phyloP scores from a whole-genome alignment of 345 rosid species.

The Excoecaria agallocha region DNA sequence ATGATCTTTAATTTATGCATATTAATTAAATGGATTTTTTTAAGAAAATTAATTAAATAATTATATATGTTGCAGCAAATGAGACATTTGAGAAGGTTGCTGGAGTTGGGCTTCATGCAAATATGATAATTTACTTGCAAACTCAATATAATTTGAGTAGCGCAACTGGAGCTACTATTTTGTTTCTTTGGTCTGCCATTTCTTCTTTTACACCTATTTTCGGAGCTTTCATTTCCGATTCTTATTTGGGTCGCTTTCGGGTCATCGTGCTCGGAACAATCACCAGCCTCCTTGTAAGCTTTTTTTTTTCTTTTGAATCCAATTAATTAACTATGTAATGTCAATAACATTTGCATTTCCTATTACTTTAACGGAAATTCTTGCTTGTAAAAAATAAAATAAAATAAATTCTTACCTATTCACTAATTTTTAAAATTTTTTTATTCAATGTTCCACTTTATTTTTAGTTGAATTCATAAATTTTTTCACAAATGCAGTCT shows the following conservation, averaged over 20 bases:
- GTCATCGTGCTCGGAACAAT: slow-evolving; percentile 38
- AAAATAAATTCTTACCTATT: too few relatives aligned
- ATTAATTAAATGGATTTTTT: background rate
- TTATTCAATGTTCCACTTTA: too few relatives aligned
- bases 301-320: background rate
- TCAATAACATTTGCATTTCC: background rate
- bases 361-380: too few relatives aligned
- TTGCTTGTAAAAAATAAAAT: too few relatives aligned
- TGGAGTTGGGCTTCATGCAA: slow-evolving; percentile 39
- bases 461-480: too few relatives aligned
- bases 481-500: too few relatives aligned
- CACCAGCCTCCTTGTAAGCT: slow-evolving; percentile 36
- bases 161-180: slow-evolving; percentile 32
- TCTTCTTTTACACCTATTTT: slow-evolving; percentile 38
- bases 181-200: slow-evolving; percentile 44
- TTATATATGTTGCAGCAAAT: slow-evolving; percentile 38
- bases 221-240: slow-evolving; percentile 54
- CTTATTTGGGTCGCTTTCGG: slow-evolving; percentile 47
- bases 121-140: slow-evolving; percentile 43
- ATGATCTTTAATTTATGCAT: background rate
- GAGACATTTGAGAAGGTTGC: slow-evolving; percentile 57
- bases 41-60: background rate
- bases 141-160: slow-evolving; percentile 34
- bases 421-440: too few relatives aligned
- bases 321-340: background rate